phyloP scores from a whole-genome alignment of 225 moss, liverwort and hornwort species.

The Lunularia cruciata region DNA sequence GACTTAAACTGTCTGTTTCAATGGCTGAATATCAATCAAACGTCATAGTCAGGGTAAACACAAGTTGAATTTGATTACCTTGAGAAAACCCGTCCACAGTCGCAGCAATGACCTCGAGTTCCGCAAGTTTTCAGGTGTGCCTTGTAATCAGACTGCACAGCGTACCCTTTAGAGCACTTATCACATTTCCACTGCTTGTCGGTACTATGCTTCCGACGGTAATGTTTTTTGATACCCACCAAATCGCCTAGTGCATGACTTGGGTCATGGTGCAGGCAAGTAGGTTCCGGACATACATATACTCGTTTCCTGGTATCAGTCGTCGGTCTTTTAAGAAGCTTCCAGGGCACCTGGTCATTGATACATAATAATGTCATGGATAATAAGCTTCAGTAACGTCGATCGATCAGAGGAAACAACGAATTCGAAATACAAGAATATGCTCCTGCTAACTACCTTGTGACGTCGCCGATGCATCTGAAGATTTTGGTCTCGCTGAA shows the following conservation, averaged over 20 bases:
- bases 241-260: constrained; percentile 77
- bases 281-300: constrained; percentile 73
- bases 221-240: constrained; percentile 81
- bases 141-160: constrained; percentile 83
- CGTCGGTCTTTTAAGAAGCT: constrained; percentile 64
- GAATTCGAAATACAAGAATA: no score
- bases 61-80: constrained; percentile 54
- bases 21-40: no score
- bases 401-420: no score
- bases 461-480: constrained; percentile 88
- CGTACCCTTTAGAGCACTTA: constrained; percentile 75
- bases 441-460: constrained; percentile 61
- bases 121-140: constrained; percentile 82
- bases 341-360: constrained; percentile 88
- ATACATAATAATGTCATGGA: no score
- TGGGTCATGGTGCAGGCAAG: constrained; percentile 78
- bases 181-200: constrained; percentile 87
- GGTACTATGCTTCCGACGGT: constrained; percentile 67
- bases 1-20: not conserved
- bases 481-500: constrained; percentile 81
- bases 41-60: no score
- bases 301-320: constrained; percentile 65
- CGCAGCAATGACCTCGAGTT: constrained; percentile 81
- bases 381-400: no score
- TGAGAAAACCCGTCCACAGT: constrained; percentile 77